Percentiles rank a stretch among this genome's conserved stretches.
Conservation (phyloP, 345 rosid species). For the Corchorus olitorius region DNA sequence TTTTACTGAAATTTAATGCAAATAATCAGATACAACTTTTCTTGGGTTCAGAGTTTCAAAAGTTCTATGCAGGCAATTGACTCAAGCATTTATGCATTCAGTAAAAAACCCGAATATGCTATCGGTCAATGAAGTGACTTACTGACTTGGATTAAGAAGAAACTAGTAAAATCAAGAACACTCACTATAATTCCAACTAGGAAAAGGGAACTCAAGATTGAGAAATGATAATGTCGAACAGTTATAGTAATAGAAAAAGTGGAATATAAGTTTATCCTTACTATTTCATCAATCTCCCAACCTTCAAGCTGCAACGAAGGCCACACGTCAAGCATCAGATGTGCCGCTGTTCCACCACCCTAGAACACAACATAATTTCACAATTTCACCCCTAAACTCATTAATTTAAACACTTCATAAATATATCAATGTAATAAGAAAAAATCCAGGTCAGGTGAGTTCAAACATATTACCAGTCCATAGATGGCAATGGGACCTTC, state of each 20-base stretch:
- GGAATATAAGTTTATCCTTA: conserved; percentile 32
- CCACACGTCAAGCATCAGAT: conserved; percentile 76
- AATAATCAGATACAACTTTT: background rate
- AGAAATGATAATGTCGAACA: background rate
- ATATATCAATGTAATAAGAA: background rate
- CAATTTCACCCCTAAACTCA: background rate
- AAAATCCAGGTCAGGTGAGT: background rate
- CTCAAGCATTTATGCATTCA: background rate
- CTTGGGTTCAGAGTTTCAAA: background rate
- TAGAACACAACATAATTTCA: conserved; percentile 24
- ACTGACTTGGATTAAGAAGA: background rate
- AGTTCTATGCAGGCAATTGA: background rate
- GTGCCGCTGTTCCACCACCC: conserved; percentile 97
- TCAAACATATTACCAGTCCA: conserved; percentile 60
- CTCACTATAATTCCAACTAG: background rate
- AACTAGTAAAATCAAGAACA: background rate
- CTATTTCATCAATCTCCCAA: conserved; percentile 76
- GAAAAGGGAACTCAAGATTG: conserved; percentile 6
- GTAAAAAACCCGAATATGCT: background rate
- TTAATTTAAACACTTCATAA: background rate
- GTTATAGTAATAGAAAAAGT: no score
- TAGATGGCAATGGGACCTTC: conserved; percentile 73
- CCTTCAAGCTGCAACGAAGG: conserved; percentile 77
- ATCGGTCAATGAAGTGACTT: background rate
- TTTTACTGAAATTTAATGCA: background rate